A percentile compares a stretch with the other conserved stretches of the same genome.
Evolutionary conservation across 331 rosid genomes (phyloP).

Genomic region (Cucumis variabilis): DNA sequence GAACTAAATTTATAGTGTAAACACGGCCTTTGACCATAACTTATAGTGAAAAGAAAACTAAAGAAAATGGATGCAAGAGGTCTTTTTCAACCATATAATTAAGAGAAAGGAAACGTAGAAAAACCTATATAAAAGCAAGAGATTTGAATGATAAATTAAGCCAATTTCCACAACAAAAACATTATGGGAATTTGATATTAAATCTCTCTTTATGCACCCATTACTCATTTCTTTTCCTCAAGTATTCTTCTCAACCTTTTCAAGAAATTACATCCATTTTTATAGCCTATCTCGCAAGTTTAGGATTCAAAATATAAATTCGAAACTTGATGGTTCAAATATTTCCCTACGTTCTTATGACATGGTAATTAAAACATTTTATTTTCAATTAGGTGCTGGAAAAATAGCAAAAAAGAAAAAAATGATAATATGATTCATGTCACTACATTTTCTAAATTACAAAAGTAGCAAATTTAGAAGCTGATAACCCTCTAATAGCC

Average conservation of each 20-base stretch:
- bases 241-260: background rate
- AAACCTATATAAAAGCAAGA: background rate
- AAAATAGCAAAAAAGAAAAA: too few relatives aligned
- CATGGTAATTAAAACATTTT: too few relatives aligned
- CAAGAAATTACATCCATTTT: too few relatives aligned
- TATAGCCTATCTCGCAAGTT: background rate
- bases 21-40: too few relatives aligned
- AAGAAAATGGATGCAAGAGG: background rate
- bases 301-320: background rate
- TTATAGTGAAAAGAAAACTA: background rate
- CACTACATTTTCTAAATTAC: too few relatives aligned
- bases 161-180: background rate
- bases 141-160: background rate
- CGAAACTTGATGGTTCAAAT: too few relatives aligned
- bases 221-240: background rate
- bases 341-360: too few relatives aligned
- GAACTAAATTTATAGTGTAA: background rate
- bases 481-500: too few relatives aligned
- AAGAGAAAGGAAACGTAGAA: background rate
- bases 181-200: background rate
- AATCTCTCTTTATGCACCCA: background rate
- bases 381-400: too few relatives aligned
- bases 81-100: background rate
- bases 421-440: too few relatives aligned
- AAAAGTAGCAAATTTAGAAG: too few relatives aligned